These are phyloP conservation scores for Chrysosporium queenslandicum DNA, from an alignment of 2,329 filamentous ascomycete species.

Conservation along the genomic window DNA sequence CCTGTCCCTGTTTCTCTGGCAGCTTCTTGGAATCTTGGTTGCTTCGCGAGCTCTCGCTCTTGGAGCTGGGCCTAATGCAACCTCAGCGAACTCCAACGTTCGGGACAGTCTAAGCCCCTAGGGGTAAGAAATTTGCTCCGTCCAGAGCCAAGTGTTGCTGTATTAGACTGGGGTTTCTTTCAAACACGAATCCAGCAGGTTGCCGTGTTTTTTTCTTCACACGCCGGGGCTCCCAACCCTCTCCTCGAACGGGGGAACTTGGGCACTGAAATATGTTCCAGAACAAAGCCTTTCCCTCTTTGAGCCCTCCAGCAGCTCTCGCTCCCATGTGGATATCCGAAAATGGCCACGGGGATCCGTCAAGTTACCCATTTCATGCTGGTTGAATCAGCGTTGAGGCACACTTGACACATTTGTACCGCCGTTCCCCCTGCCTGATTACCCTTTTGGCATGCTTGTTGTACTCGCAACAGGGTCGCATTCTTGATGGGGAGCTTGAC, in stretches of 20 bases:
- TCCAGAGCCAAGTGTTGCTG: not conserved
- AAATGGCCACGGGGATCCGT: not conserved
- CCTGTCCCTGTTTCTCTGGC: not conserved
- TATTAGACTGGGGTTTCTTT: not conserved
- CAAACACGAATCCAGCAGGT: not conserved
- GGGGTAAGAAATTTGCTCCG: not conserved
- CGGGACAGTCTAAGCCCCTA: not conserved
- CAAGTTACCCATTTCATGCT: constrained; percentile 8
- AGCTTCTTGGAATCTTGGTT: not conserved
- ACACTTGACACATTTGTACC: constrained; percentile 5
- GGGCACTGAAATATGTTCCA: not conserved
- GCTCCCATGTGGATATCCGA: not conserved
- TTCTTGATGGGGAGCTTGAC: not conserved
- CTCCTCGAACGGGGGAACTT: not conserved
- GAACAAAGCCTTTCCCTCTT: not conserved
- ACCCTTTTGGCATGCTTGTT: not conserved
- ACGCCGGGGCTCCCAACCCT: not conserved
- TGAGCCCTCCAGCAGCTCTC: not conserved
- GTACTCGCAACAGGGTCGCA: not conserved
- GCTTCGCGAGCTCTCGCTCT: not conserved
- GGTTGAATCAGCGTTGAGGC: constrained; percentile 11
- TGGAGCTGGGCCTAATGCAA: not conserved
- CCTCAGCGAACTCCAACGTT: not conserved
- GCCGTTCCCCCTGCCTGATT: not conserved
- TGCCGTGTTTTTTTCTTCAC: too few species aligned